These are phyloP conservation scores for Cryptococcus floricola DNA, from an alignment of 1,284 basidiomycete genomes.

Conservation along the genomic window DNA sequence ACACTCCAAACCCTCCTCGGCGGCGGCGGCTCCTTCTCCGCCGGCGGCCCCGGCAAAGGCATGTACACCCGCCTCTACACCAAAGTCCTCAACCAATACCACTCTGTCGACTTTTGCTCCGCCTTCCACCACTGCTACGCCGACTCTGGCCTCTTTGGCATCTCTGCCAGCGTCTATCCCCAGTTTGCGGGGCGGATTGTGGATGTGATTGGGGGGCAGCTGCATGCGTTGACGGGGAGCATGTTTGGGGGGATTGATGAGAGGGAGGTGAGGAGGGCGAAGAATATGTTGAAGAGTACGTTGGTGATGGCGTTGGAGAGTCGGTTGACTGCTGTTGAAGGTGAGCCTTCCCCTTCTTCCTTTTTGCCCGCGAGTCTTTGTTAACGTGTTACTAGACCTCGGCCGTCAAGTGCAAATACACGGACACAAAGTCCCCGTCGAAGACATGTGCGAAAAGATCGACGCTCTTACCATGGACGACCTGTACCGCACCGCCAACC, in stretches of 20 bases:
- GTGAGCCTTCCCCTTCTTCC: slow-evolving; percentile 46
- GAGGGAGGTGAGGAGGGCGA: slow-evolving; percentile 75
- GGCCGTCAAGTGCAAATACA: slow-evolving; percentile 82
- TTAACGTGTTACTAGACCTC: slow-evolving; percentile 42
- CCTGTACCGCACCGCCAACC: slow-evolving; percentile 44
- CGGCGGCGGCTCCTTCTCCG: slow-evolving; percentile 92
- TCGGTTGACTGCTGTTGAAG: slow-evolving; percentile 82
- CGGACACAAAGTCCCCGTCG: slow-evolving; percentile 75
- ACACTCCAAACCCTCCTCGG: slow-evolving; percentile 93
- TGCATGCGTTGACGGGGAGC: slow-evolving; percentile 51
- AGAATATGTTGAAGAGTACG: slow-evolving; percentile 92
- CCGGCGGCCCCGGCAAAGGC: slow-evolving; percentile 94
- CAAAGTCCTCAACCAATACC: slow-evolving; percentile 92
- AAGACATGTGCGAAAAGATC: slow-evolving; percentile 89
- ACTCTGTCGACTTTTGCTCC: slow-evolving; percentile 93
- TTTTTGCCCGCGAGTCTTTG: not conserved
- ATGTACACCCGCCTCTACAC: slow-evolving; percentile 98
- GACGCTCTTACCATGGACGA: slow-evolving; percentile 66
- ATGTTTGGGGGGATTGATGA: slow-evolving; percentile 44
- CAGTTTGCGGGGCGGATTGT: slow-evolving; percentile 62
- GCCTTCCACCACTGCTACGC: slow-evolving; percentile 98
- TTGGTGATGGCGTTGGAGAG: slow-evolving; percentile 96
- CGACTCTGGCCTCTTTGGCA: slow-evolving; percentile 89
- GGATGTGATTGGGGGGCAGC: slow-evolving; percentile 80
- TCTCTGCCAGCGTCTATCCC: slow-evolving; percentile 85